Evolutionary conservation across 108 stramenopile species (phyloP), one percentile per base, ranked within the genome.

Genomic region (Skeletonema costatum): DNA sequence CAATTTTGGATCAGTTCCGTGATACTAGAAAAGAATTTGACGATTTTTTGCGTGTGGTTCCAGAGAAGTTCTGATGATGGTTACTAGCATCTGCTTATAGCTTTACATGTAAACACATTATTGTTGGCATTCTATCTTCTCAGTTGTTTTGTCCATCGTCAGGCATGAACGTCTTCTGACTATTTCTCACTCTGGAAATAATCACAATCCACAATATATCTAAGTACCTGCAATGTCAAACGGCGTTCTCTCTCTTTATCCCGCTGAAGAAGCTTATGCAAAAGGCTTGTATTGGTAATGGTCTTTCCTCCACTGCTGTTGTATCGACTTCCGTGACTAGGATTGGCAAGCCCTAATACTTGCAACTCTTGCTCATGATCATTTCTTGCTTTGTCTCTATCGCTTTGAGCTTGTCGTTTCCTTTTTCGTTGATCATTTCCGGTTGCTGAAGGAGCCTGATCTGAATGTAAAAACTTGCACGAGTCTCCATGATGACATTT

Each of bases 211-310:
- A 92, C 92, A 77, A 96, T 86, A 64, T 89, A 90, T 44, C 88
- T 75, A 60, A 96, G 62, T 30, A 94, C 53, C 70, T 94, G 93
- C 74, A 96, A 70, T 10, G 92, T 80, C 10, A 94, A 71, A 29
- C 87, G 64, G 33, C 78, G 42, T 75, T 96, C 95, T 65, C 95
- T 80, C 62, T 88, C 79, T 67, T 85, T 87, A 70, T 96, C 95
- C 58, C 81, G 86, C 41, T 85, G 51, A 19, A 96, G 67, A 30
- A 96, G 76, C 74, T 89, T 91, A 16, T 84, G 76, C 61, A 96
- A 80, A 9, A 96, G 84, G 42, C 81, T 80, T 35, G 81, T 62
- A 61, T 38, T 77, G 58, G 72, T 73, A 8, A 73, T 44, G 30
- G 61, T 33, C 38, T 66, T 73, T 46, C 56, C 76, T 44, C 56